Evolutionary conservation across 2,329 filamentous ascomycete species (phyloP), one percentile per base, ranked within the genome.

Genomic region (Phaeosphaeria sp.): DNA sequence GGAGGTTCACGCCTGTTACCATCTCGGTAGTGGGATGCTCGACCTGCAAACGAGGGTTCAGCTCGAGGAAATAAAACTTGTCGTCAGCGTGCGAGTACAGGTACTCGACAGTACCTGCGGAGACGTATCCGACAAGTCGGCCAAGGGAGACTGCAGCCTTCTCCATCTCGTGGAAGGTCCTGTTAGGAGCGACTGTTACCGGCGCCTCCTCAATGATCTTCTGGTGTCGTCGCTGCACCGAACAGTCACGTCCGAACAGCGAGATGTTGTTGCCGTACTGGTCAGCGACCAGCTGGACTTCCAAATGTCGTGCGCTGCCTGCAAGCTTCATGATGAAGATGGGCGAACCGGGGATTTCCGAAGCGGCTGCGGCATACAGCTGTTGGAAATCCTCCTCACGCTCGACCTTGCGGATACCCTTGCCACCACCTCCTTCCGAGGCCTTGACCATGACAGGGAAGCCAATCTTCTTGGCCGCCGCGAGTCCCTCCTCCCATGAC

Each of bases 291-390:
- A 99, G 84, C 82, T 99, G 95, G 57, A 99, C 96, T 81, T 99
- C 95, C 81, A 99, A 84, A 85, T 99, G 95, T 68, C 95, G 86
- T 42, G 95, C 95, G 76, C 96, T 97, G 69, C 94, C 95, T 50
- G 95, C 95, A 63, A 99, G 84, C 87, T 99, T 97, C 95, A 99
- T 99, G 82, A 99, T 96, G 86, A 99, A 99, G 80, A 99, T 99
- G 68, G 96, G 95, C 27, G 95, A 99, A 48, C 96, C 96, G 11
- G 95, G 96, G 67, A 99, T 98, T 80, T 99, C 96, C 78, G 90
- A 96, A 5, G 95, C 93, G 21, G 96, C 95, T 46, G 94, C 95
- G 80, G 96, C 95, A 85, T 98, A 99, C 46, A 98, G 84, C 68
- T 85, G 84, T 75, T 90, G 85, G 72, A 99, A 99, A 63, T 90